Percentiles rank a stretch among this genome's conserved stretches.
phyloP scores from a whole-genome alignment of 768 basidiomycete species.

The Bullera alba region DNA sequence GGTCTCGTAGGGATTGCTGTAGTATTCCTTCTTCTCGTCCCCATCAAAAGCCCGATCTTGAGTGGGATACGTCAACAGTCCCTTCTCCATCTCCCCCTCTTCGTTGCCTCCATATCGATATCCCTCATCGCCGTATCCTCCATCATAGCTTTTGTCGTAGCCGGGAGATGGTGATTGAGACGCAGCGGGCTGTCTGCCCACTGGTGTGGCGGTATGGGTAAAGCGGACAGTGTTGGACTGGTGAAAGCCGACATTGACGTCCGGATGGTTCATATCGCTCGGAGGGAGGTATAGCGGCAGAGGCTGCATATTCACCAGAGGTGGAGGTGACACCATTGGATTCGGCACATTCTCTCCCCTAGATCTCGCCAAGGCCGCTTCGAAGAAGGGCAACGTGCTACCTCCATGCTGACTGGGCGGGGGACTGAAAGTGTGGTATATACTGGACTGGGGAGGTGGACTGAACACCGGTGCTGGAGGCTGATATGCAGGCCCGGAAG shows the following conservation, averaged over 20 bases:
- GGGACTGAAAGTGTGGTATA: not conserved
- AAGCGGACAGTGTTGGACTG: constrained; percentile 23
- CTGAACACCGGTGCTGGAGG: not conserved
- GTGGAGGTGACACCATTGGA: not conserved
- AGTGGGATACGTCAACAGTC: not conserved
- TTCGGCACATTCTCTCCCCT: constrained; percentile 5
- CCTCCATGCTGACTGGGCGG: not conserved
- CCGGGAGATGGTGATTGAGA: constrained; percentile 18
- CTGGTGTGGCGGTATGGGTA: not conserved
- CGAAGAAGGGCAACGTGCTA: constrained; percentile 1
- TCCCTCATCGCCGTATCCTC: not conserved
- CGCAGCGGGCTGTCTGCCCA: not conserved
- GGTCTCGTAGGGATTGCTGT: too few species aligned
- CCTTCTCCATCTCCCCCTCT: not conserved
- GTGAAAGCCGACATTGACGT: constrained; percentile 20
- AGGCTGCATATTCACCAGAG: constrained; percentile 6
- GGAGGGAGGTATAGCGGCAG: constrained; percentile 21
- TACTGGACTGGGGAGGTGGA: not conserved
- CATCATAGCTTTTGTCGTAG: not conserved
- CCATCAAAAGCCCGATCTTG: not conserved
- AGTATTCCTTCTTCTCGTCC: not conserved
- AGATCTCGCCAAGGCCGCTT: constrained; percentile 2
- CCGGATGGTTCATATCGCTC: constrained; percentile 35
- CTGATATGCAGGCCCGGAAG: not conserved
- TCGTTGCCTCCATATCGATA: not conserved